Evolutionary conservation across 2,329 filamentous ascomycete species (phyloP).

Genomic region (Sphaerulina populicola): DNA sequence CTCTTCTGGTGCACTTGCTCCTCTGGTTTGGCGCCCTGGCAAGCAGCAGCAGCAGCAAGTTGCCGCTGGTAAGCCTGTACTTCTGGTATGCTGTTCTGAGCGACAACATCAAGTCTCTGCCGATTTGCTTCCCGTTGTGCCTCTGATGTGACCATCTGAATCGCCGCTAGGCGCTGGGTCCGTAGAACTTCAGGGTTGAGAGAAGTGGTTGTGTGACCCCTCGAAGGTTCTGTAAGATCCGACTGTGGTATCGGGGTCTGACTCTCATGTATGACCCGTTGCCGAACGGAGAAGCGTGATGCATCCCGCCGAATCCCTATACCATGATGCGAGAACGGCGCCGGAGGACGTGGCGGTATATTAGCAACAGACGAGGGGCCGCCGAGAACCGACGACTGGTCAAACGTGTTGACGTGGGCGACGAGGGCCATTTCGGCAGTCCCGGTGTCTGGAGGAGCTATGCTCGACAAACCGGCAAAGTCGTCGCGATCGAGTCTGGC

Average conservation of each 20-base stretch:
- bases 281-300: background rate
- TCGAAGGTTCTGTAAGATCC: background rate
- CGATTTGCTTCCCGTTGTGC: no score
- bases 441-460: no score
- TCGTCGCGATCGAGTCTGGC: background rate
- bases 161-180: background rate
- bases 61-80: background rate
- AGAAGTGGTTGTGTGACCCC: background rate
- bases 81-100: no score
- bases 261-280: background rate
- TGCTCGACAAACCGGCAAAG: background rate
- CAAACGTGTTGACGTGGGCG: no score
- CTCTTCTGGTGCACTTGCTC: conserved; percentile 5
- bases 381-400: background rate
- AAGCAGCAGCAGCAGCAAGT: background rate
- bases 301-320: background rate
- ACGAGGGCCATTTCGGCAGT: background rate
- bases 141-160: no score
- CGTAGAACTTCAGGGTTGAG: background rate
- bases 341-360: background rate
- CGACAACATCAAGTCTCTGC: background rate
- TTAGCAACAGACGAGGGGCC: background rate
- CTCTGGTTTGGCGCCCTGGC: conserved; percentile 6
- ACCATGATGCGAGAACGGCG: background rate
- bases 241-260: background rate